Evolutionary conservation across 2,329 filamentous ascomycete genomes (phyloP).

Genomic region (Fusarium pseudocircinatum): DNA sequence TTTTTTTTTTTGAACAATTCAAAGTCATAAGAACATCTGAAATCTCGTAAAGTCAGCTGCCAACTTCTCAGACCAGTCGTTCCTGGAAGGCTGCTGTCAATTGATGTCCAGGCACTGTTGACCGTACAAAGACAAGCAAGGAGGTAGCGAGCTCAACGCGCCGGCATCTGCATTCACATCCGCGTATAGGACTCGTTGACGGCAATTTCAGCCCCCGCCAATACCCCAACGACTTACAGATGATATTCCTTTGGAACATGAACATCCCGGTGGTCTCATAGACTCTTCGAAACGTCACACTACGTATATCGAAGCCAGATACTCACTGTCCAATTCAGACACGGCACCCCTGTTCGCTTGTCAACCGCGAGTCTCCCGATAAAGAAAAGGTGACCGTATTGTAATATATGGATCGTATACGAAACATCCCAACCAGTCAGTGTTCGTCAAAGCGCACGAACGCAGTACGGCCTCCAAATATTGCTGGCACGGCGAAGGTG

Average conservation of each 20-base stretch:
- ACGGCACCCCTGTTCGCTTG: background rate
- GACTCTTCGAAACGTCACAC: background rate
- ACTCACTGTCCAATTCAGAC: background rate
- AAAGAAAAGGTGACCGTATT: background rate
- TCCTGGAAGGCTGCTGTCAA: background rate
- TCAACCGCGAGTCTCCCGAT: background rate
- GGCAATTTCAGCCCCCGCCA: background rate
- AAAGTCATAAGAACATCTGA: conserved; percentile 32
- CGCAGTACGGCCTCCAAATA: background rate
- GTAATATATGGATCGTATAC: background rate
- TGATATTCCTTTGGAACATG: background rate
- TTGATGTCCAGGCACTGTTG: background rate
- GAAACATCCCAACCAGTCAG: background rate
- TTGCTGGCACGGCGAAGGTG: background rate
- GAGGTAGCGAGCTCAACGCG: background rate
- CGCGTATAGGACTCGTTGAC: background rate
- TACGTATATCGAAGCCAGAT: background rate
- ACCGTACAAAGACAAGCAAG: background rate
- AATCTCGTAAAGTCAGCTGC: conserved; percentile 33
- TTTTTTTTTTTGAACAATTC: conserved; percentile 18
- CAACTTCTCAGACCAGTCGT: conserved; percentile 4
- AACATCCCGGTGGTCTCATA: background rate
- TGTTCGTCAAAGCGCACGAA: background rate
- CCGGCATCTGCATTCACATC: background rate
- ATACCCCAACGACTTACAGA: background rate